These are phyloP conservation scores for Atkinsonella hypoxylon DNA, from an alignment of 2,329 filamentous ascomycete genomes.

Conservation along the genomic window DNA sequence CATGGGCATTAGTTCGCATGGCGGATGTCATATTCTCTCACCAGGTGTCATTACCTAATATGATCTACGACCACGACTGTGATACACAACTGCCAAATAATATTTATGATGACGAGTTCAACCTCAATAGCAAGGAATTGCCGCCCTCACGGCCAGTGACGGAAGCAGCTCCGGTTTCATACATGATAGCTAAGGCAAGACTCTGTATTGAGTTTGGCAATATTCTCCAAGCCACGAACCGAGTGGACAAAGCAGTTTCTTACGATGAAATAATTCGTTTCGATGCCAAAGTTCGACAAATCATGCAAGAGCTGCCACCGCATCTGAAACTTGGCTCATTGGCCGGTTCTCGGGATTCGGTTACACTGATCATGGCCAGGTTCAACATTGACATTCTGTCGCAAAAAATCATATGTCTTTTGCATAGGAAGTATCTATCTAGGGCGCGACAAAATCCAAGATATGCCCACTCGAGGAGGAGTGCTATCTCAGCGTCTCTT, in stretches of 20 bases:
- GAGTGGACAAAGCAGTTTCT: constrained; percentile 40
- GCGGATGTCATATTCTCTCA: constrained; percentile 68
- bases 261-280: constrained; percentile 55
- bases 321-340: constrained; percentile 67
- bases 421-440: constrained; percentile 81
- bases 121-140: constrained; percentile 53
- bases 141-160: constrained; percentile 55
- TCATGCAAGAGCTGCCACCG: constrained; percentile 59
- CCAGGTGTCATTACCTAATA: constrained; percentile 52
- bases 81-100: constrained; percentile 68
- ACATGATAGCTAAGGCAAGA: constrained; percentile 63
- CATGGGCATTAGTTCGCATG: constrained; percentile 61
- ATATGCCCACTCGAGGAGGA: constrained; percentile 72
- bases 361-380: constrained; percentile 74
- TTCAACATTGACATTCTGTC: constrained; percentile 78
- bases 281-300: constrained; percentile 48
- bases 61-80: constrained; percentile 63
- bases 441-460: constrained; percentile 65
- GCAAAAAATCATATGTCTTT: constrained; percentile 76
- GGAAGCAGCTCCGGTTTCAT: constrained; percentile 65
- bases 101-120: constrained; percentile 70
- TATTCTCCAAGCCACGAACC: constrained; percentile 54
- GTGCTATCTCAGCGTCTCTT: constrained; percentile 78
- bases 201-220: constrained; percentile 58
- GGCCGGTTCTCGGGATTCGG: constrained; percentile 66